Evolutionary conservation across 2,329 filamentous ascomycete species (phyloP), one percentile per base, ranked within the genome.

Genomic region (Scortechinia acanthostroma): DNA sequence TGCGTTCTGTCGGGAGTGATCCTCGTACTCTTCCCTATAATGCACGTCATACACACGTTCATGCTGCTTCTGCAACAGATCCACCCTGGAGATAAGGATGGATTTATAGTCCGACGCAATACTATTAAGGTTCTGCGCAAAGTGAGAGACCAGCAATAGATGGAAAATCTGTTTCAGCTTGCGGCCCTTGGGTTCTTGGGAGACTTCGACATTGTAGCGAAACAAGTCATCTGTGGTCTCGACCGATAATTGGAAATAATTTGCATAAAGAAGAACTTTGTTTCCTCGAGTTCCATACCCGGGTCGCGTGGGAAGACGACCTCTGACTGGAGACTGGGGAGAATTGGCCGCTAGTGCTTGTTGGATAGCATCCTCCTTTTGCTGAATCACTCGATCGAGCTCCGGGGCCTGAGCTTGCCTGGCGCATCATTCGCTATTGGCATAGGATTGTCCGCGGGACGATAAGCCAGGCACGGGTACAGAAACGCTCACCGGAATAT

Each of bases 81-180:
- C 52, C 13, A 51, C 42, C 5, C 50, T 53, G 2, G 63, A 59
- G 37, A 70, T 52, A 3, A 69, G 44, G 1, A 55, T 68, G 1
- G 63, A 60, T 17, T 55, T 58, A 43, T 59, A 66, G 47, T 70
- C 67, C 0, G 63, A 63, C 1, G 64, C 64, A 42, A 70, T 58
- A 25, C 50, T 46, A 6, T 49, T 50, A 21, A 48, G 48, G 15
- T 54, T 40, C n/a, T 54, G 20, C 2, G 52, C 4, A 51, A 64
- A 56, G 48, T 65, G 50, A 48, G 64, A 55, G 44, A 66, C 59
- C 15, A 69, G 50, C 16, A 80, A 51, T 19, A 73, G 52, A 15
- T 71, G 57, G 15, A 80, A 59, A 3, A 77, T 59, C 3, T 68
- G 67, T 35, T 57, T 50, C 17, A 74, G 50, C 22, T 60, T 58